Evolutionary conservation across 257 asterid species (phyloP).

Genomic region (Solanum clarkiae): DNA sequence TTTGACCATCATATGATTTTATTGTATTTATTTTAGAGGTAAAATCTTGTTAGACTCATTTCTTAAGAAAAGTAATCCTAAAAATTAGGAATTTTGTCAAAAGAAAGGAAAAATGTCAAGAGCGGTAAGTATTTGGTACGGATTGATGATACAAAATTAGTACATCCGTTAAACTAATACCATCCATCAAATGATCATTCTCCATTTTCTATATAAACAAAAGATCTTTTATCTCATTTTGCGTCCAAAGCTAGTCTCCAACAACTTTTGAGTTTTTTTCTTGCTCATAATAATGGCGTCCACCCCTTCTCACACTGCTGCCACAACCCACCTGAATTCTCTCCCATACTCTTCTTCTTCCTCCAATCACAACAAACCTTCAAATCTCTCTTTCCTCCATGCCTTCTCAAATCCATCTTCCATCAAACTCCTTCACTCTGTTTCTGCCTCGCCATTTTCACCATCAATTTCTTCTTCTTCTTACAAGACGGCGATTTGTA

Average conservation of each 20-base stretch:
- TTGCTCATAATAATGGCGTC: constrained; percentile 1
- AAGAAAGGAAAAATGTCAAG: not conserved
- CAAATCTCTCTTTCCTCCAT: constrained; percentile 2
- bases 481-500: not conserved
- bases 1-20: too few relatives aligned
- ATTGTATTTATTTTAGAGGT: too few relatives aligned
- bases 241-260: not conserved
- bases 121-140: not conserved
- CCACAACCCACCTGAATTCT: not conserved
- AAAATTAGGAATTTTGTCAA: not conserved
- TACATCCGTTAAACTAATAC: not conserved
- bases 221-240: not conserved
- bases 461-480: not conserved
- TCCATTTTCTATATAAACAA: not conserved
- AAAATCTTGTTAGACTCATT: too few relatives aligned
- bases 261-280: not conserved
- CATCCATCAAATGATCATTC: not conserved
- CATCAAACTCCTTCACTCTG: not conserved
- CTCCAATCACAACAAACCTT: not conserved
- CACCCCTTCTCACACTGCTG: not conserved
- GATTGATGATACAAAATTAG: not conserved
- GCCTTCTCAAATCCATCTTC: constrained; percentile 1
- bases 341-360: not conserved
- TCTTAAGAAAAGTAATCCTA: not conserved
- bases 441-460: not conserved